Conservation (phyloP, 2,329 filamentous ascomycete genomes). For the Epichloe brachyelytri region DNA sequence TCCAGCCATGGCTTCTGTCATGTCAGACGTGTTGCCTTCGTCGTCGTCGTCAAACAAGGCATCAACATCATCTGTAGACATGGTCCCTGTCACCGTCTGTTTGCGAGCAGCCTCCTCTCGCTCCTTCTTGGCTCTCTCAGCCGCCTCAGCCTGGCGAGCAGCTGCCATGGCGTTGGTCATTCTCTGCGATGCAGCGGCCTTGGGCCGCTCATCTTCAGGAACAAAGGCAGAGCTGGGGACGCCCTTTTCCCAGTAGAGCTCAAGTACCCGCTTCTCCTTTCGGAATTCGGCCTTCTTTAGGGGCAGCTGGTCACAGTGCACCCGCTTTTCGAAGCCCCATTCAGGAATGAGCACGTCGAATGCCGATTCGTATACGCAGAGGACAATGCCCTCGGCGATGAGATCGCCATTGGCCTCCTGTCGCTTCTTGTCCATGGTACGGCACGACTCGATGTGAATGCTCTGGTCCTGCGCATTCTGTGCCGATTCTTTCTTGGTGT, state of each 20-base stretch:
- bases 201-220: slow-evolving; percentile 90
- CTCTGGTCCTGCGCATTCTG: slow-evolving; percentile 97
- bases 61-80: slow-evolving; percentile 84
- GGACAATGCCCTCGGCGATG: slow-evolving; percentile 87
- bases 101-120: slow-evolving; percentile 83
- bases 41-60: slow-evolving; percentile 95
- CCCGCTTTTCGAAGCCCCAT: slow-evolving; percentile 97
- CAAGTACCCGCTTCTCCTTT: slow-evolving; percentile 86
- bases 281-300: slow-evolving; percentile 99
- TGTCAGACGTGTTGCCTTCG: slow-evolving; percentile 73
- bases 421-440: slow-evolving; percentile 85
- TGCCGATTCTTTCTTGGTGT: slow-evolving; percentile 97
- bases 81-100: slow-evolving; percentile 88
- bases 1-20: slow-evolving; percentile 83
- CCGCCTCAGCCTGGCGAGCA: slow-evolving; percentile 68
- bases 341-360: slow-evolving; percentile 97
- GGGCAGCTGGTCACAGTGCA: slow-evolving; percentile 95
- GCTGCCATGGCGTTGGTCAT: slow-evolving; percentile 64
- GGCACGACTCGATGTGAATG: slow-evolving; percentile 94
- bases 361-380: slow-evolving; percentile 96
- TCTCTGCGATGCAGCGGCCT: slow-evolving; percentile 61
- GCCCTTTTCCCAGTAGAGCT: slow-evolving; percentile 99
- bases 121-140: slow-evolving; percentile 69
- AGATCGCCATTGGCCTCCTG: slow-evolving; percentile 81
- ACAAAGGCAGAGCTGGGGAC: slow-evolving; percentile 92